These are phyloP conservation scores for Canariomyces notabilis DNA, from an alignment of 2,329 filamentous ascomycete genomes.

Conservation along the genomic window DNA sequence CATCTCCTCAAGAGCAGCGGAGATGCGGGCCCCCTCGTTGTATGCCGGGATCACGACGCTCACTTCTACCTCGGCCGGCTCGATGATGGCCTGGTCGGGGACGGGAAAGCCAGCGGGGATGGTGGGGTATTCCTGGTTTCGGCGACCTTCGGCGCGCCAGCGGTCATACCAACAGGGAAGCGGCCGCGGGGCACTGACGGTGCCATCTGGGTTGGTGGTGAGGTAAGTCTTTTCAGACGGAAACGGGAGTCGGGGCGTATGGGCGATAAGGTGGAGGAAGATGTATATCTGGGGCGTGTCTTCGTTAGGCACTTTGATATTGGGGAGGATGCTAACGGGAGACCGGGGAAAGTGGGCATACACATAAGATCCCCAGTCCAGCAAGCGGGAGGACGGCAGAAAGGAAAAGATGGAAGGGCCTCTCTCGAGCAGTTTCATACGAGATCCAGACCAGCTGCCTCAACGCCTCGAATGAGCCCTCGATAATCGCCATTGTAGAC, in stretches of 20 bases:
- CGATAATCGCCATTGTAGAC: conserved; percentile 15
- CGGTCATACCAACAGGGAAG: conserved; percentile 86
- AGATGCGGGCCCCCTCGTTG: conserved; percentile 83
- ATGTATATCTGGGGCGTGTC: conserved; percentile 44
- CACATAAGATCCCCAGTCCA: conserved; percentile 34
- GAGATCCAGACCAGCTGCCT: conserved; percentile 32
- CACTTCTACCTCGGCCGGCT: conserved; percentile 75
- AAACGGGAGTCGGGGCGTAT: conserved; percentile 67
- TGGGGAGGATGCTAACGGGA: too few relatives aligned
- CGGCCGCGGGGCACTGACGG: conserved; percentile 38
- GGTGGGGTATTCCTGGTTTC: conserved; percentile 36
- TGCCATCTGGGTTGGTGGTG: conserved; percentile 64
- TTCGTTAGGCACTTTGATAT: not conserved
- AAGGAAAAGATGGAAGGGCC: conserved; percentile 37
- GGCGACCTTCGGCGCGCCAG: conserved; percentile 58
- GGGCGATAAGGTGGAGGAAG: conserved; percentile 69
- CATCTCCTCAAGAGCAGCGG: conserved; percentile 83
- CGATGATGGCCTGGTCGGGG: conserved; percentile 54
- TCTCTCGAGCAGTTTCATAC: conserved; percentile 34
- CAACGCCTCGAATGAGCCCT: conserved; percentile 30
- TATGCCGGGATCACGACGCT: conserved; percentile 92
- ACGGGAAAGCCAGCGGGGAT: conserved; percentile 37
- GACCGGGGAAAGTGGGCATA: conserved; percentile 29
- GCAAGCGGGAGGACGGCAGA: conserved; percentile 32
- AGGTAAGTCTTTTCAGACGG: conserved; percentile 81